Conservation (phyloP, 495 filamentous ascomycete genomes). For the Aspergillus mulundensis region DNA sequence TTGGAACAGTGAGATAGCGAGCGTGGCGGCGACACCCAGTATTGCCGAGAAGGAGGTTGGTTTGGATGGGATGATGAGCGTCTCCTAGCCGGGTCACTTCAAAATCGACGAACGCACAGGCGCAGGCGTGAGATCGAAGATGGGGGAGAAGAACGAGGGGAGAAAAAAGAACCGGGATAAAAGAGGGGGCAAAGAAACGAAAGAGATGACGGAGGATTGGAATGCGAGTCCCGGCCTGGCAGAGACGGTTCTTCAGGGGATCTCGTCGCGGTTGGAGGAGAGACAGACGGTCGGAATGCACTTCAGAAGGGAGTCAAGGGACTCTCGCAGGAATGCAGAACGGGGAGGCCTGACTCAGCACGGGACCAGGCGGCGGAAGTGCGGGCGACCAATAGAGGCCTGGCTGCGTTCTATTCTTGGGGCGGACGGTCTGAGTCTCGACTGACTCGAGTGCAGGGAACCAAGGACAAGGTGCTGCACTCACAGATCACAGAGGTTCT, state of each 20-base stretch:
- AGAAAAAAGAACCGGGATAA: conserved; percentile 24
- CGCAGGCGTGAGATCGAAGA: conserved; percentile 9
- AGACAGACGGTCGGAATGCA: conserved; percentile 27
- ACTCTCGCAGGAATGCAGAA: conserved; percentile 2
- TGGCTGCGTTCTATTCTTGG: not conserved
- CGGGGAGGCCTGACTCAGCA: conserved; percentile 21
- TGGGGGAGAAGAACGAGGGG: conserved; percentile 12
- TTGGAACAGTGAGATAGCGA: conserved; percentile 23
- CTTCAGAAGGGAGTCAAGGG: not conserved
- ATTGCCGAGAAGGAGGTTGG: conserved; percentile 24
- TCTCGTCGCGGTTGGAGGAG: conserved; percentile 17
- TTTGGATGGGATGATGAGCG: conserved; percentile 12
- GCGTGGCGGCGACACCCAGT: conserved; percentile 38
- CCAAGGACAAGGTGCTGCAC: too few species aligned
- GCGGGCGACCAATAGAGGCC: not conserved
- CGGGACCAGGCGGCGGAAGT: not conserved
- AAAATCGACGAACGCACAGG: conserved; percentile 19
- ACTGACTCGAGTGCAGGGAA: not conserved
- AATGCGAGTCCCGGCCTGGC: not conserved
- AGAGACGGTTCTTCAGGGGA: conserved; percentile 17
- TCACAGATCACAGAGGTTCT: not conserved
- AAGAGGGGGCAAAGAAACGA: conserved; percentile 8
- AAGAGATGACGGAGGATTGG: conserved; percentile 6
- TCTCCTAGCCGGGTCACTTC: conserved; percentile 10
- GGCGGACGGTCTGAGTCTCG: not conserved